Percentiles rank a stretch among this genome's conserved stretches.
phyloP scores from a whole-genome alignment of 2,329 filamentous ascomycete genomes.

The Trichoderma aggressivum region DNA sequence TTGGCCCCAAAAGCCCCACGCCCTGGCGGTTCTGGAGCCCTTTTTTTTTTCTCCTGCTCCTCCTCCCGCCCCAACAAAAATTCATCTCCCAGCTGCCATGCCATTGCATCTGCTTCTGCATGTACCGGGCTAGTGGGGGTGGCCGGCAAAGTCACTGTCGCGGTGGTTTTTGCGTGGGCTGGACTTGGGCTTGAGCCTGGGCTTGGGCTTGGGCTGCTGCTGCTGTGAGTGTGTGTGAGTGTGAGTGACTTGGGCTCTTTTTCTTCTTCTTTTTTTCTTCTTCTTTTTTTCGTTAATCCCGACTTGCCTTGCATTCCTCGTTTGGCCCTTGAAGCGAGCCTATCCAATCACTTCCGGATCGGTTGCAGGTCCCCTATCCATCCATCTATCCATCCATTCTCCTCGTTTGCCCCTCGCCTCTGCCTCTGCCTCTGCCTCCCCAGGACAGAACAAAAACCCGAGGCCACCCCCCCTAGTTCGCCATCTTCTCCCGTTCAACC shows the following conservation, averaged over 20 bases:
- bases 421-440: neutral
- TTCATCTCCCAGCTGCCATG: neutral
- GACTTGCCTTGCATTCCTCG: neutral
- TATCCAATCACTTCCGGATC: neutral
- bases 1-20: neutral
- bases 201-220: neutral
- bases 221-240: neutral
- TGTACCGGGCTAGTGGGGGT: neutral
- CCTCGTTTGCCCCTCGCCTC: neutral
- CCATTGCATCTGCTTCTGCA: neutral
- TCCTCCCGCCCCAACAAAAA: neutral
- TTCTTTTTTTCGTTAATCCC: neutral
- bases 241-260: neutral
- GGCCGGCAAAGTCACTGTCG: neutral
- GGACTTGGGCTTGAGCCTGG: neutral
- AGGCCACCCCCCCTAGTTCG: neutral
- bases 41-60: neutral
- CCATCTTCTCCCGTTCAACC: neutral
- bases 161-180: neutral
- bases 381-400: no score
- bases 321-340: neutral
- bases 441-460: slow-evolving; percentile 1
- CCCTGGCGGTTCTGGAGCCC: neutral
- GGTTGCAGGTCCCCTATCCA: neutral
- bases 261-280: neutral